Evolutionary conservation across 208 protist species (phyloP).

Genomic region (Acanthamoeba quina): DNA sequence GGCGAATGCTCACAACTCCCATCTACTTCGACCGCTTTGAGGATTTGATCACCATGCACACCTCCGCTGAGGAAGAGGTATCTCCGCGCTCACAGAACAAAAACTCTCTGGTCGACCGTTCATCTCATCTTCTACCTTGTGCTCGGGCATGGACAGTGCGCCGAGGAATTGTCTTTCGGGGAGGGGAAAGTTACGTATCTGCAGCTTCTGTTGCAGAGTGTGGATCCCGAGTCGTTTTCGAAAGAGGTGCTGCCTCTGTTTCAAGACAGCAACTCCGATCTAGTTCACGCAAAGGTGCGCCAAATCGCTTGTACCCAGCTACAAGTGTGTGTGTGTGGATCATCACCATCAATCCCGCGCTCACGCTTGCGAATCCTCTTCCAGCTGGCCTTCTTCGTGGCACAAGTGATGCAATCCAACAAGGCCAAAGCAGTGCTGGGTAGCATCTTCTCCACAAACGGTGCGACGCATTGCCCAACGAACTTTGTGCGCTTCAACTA

Average conservation of each 20-base stretch:
- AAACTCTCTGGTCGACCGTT: too few species aligned
- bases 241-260: constrained; percentile 14
- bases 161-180: not conserved
- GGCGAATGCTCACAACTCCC: not conserved
- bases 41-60: constrained; percentile 31
- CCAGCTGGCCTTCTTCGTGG: constrained; percentile 42
- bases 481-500: not conserved
- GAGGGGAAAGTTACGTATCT: constrained; percentile 22
- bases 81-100: not conserved
- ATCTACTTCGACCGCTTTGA: constrained; percentile 20
- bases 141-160: not conserved
- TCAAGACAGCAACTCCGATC: not conserved
- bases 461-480: not conserved
- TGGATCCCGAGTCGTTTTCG: not conserved
- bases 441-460: not conserved
- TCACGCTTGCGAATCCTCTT: too few species aligned
- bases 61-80: constrained; percentile 5
- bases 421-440: not conserved
- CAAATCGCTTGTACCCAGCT: too few species aligned
- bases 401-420: constrained; percentile 28
- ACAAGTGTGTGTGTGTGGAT: too few species aligned
- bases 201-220: not conserved
- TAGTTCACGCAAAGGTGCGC: not conserved
- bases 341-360: too few species aligned
- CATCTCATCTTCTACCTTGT: too few species aligned